Evolutionary conservation across 78 protist species (phyloP).

Genomic region (Protostelium mycophagum): DNA sequence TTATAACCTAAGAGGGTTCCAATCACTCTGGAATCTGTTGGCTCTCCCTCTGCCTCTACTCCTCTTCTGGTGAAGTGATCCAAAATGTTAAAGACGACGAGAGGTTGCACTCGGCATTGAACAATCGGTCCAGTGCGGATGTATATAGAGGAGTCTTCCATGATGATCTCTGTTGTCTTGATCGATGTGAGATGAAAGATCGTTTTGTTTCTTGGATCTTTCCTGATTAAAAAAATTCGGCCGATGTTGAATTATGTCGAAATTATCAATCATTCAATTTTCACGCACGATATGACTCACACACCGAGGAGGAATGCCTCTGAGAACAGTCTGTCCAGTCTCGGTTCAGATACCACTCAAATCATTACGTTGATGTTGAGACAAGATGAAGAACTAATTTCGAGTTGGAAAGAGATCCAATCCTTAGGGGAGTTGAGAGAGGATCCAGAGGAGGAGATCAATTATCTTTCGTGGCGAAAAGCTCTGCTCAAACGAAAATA

Average conservation of each 20-base stretch:
- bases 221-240: not conserved
- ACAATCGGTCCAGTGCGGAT: not conserved
- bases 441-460: not conserved
- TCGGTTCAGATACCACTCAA: not conserved
- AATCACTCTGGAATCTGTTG: conserved; percentile 38
- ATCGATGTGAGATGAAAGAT: not conserved
- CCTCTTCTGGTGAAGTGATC: conserved; percentile 67
- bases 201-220: not conserved
- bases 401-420: not conserved
- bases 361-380: too few relatives aligned
- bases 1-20: conserved; percentile 63
- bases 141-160: not conserved
- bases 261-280: too few relatives aligned
- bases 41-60: conserved; percentile 20
- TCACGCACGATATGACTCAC: not conserved
- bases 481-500: not conserved
- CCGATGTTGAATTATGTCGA: too few relatives aligned
- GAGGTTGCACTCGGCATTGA: conserved; percentile 49
- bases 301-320: not conserved
- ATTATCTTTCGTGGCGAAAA: not conserved
- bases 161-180: too few relatives aligned
- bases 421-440: not conserved
- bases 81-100: conserved; percentile 56
- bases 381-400: not conserved
- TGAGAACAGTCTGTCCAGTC: not conserved